phyloP scores from a whole-genome alignment of 1,284 basidiomycete genomes.

The Microbotryum lychnidis-dioicae region DNA sequence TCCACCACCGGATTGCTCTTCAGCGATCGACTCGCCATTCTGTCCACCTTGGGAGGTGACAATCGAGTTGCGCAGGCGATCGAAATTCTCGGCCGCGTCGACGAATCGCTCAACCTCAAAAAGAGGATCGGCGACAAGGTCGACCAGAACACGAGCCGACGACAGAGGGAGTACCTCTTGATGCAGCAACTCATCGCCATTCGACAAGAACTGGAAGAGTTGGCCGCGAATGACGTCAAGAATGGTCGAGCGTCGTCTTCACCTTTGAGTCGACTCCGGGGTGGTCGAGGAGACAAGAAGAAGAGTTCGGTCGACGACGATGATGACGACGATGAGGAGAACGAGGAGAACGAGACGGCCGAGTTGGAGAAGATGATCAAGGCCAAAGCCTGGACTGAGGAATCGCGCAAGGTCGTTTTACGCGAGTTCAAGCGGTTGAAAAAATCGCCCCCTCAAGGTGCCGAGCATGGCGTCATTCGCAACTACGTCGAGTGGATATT shows the following conservation, averaged over 20 bases:
- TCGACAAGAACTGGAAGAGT: slow-evolving; percentile 31
- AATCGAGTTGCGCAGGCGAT: slow-evolving; percentile 19
- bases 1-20: slow-evolving; percentile 10
- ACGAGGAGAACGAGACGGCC: slow-evolving; percentile 31
- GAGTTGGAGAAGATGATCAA: slow-evolving; percentile 30
- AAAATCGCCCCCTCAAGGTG: slow-evolving; percentile 33
- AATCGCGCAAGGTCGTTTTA: slow-evolving; percentile 30
- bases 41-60: slow-evolving; percentile 5
- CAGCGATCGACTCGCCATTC: slow-evolving; percentile 22
- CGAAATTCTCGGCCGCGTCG: slow-evolving; percentile 11
- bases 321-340: slow-evolving; percentile 27
- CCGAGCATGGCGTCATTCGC: slow-evolving; percentile 34
- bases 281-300: not conserved
- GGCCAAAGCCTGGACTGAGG: slow-evolving; percentile 30
- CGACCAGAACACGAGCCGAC: slow-evolving; percentile 13
- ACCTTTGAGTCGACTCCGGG: too few species aligned
- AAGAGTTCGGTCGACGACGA: not conserved
- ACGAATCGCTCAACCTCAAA: slow-evolving; percentile 16
- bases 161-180: slow-evolving; percentile 26
- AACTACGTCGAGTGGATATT: slow-evolving; percentile 35
- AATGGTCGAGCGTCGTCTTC: not conserved
- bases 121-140: slow-evolving; percentile 23
- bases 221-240: slow-evolving; percentile 18
- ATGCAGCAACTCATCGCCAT: slow-evolving; percentile 30
- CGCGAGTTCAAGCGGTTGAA: slow-evolving; percentile 35